Evolutionary conservation across 2,329 filamentous ascomycete genomes (phyloP).

Genomic region (Neofusicoccum parvum): DNA sequence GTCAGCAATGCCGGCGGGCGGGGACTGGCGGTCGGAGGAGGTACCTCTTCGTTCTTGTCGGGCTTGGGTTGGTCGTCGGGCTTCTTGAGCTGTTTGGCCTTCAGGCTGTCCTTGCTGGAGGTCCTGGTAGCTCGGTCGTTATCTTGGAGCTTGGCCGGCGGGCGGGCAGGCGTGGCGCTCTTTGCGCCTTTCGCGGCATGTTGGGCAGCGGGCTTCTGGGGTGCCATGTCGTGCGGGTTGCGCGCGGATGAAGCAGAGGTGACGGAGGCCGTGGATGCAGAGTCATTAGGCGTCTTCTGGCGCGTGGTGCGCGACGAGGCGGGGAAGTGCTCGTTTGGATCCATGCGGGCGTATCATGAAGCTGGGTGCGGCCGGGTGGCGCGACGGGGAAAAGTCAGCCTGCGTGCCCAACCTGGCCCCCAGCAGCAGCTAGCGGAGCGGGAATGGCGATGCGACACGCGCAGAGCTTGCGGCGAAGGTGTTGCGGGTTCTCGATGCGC

Average conservation of each 20-base stretch:
- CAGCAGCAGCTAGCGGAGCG: background rate
- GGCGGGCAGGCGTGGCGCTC: conserved; percentile 23
- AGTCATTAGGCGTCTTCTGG: conserved; percentile 21
- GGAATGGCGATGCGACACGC: background rate
- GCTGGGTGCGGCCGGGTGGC: background rate
- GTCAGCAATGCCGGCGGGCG: conserved; percentile 28
- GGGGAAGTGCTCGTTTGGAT: conserved; percentile 19
- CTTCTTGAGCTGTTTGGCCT: conserved; percentile 39
- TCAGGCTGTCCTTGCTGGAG: conserved; percentile 43
- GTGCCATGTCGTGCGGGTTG: conserved; percentile 10
- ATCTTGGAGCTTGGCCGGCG: conserved; percentile 34
- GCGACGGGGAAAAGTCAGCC: conserved; percentile 2
- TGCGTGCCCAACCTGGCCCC: conserved; percentile 4
- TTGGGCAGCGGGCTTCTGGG: conserved; percentile 10
- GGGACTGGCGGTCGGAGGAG: background rate
- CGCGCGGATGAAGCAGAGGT: conserved; percentile 5
- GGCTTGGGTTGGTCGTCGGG: conserved; percentile 34
- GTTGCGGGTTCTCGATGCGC: background rate
- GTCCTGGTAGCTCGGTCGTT: conserved; percentile 34
- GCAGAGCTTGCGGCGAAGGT: background rate
- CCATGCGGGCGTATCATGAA: conserved; percentile 20
- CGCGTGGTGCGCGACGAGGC: conserved; percentile 20
- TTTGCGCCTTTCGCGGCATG: conserved; percentile 3
- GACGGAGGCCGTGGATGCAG: conserved; percentile 1
- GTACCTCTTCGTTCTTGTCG: conserved; percentile 41